Percentiles rank a stretch among this genome's conserved stretches.
Conservation (phyloP, 345 rosid species). For the Balakata baccata region DNA sequence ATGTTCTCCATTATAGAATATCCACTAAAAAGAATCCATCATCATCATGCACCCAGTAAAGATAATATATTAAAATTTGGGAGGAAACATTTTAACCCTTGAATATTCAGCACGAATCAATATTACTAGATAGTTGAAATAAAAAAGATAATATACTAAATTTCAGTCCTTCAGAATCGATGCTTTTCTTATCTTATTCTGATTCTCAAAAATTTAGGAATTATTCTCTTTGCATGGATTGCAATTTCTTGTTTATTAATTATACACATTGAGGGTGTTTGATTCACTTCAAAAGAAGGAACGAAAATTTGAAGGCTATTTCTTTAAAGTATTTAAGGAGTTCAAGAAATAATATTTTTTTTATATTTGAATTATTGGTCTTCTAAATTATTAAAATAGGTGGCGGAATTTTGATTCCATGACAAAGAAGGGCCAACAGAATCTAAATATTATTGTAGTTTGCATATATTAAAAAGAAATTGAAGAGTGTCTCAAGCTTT, state of each 20-base stretch:
- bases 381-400: not conserved
- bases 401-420: not conserved
- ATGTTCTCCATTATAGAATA: too few relatives aligned
- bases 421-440: constrained; percentile 3
- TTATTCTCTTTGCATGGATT: not conserved
- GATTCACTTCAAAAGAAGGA: not conserved
- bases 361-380: not conserved
- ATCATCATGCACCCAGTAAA: too few relatives aligned
- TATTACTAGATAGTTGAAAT: too few relatives aligned
- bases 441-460: not conserved
- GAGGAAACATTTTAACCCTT: too few relatives aligned
- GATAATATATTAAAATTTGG: not conserved
- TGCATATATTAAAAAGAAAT: not conserved
- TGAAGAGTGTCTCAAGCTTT: not conserved
- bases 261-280: not conserved
- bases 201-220: constrained; percentile 10
- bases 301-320: not conserved
- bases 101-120: too few relatives aligned
- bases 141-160: not conserved
- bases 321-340: not conserved
- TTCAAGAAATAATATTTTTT: not conserved
- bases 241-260: not conserved
- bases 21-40: too few relatives aligned
- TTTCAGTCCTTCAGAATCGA: not conserved
- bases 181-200: constrained; percentile 6